Evolutionary conservation across 495 filamentous ascomycete genomes (phyloP).

Genomic region (Aspergillus heteromorphus): DNA sequence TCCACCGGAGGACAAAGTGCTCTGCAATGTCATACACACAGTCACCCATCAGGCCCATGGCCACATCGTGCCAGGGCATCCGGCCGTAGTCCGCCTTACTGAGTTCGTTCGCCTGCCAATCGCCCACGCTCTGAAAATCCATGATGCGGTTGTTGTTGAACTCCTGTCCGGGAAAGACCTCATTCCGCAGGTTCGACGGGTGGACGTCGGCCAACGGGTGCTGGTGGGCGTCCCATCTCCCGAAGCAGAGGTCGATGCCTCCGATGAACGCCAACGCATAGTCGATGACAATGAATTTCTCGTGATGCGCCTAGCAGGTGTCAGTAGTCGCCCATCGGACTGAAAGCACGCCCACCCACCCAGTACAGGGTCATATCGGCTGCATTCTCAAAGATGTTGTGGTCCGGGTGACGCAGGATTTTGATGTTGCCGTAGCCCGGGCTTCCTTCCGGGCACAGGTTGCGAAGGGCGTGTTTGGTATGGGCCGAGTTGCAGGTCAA

Average conservation of each 20-base stretch:
- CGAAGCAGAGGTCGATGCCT: constrained; percentile 93
- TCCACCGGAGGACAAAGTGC: constrained; percentile 94
- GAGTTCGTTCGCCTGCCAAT: constrained; percentile 93
- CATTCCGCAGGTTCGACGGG: constrained; percentile 71
- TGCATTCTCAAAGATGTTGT: constrained; percentile 89
- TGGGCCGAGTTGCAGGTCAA: constrained; percentile 89
- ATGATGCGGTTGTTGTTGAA: constrained; percentile 94
- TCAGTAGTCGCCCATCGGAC: background rate
- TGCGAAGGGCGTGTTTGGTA: constrained; percentile 82
- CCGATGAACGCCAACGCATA: constrained; percentile 87
- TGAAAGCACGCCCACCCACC: constrained; percentile 32
- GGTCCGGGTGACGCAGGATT: constrained; percentile 90
- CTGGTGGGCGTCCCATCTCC: constrained; percentile 83
- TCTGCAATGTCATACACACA: constrained; percentile 93
- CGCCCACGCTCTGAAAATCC: constrained; percentile 86
- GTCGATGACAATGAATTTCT: constrained; percentile 94
- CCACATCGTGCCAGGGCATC: constrained; percentile 97
- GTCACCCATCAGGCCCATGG: constrained; percentile 83
- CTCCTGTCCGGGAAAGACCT: constrained; percentile 93
- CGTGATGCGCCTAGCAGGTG: constrained; percentile 69
- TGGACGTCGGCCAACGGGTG: constrained; percentile 85
- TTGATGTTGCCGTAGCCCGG: constrained; percentile 81
- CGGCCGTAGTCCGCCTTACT: constrained; percentile 86
- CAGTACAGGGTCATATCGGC: constrained; percentile 98
- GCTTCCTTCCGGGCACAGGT: constrained; percentile 71